Evolutionary conservation across 352 stramenopile species (phyloP), one percentile per base, ranked within the genome.

Genomic region (Globisporangium recalcitrans): DNA sequence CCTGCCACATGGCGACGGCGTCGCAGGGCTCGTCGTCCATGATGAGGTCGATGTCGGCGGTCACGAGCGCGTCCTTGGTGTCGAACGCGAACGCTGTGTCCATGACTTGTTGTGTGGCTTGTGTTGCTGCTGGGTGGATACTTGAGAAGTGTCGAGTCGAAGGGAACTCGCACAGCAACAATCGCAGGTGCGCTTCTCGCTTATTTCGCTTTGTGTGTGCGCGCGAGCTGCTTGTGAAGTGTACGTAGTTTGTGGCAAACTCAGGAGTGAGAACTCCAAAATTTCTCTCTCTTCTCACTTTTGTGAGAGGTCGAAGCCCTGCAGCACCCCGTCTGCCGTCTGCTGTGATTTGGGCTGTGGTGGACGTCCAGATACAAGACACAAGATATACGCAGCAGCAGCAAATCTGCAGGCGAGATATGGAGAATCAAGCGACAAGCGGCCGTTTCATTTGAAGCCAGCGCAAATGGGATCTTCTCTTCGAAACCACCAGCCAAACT

Each of bases 21-120:
- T 46, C 46, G 29, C 6, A 32, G 46, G 32, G 46, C 21, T 63
- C 58, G 32, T 63, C 58, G 47, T 63, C 58, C 58, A 63, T 63
- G 58, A 63, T 63, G 32, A 63, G 58, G 32, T 63, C 58, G 47
- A 63, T 63, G 47, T 63, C 58, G 24, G 58, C 49, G 22, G 58
- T 63, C 31, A 55, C 46, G 16, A 57, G 58, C 29, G 49, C 48
- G 21, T 57, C 58, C 22, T 14, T 63, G 29, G 21, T 22, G 47
- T 63, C 58, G 58, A 63, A 55, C 24, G 47, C 29, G 58, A 49
- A 53, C 6, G 52, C 54, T 10, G 42, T 26, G 54, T 60, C 26
- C 54, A 60, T 60, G 22, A 19, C 13, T 10, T 32, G 53, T 26
- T 24, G 10, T 51, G 36, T 52, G 27, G 44, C 21, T 38, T 11